Percentiles rank a stretch among this genome's conserved stretches.
These are phyloP conservation scores for Claviceps africana DNA, from an alignment of 2,329 filamentous ascomycete genomes.

Conservation along the genomic window DNA sequence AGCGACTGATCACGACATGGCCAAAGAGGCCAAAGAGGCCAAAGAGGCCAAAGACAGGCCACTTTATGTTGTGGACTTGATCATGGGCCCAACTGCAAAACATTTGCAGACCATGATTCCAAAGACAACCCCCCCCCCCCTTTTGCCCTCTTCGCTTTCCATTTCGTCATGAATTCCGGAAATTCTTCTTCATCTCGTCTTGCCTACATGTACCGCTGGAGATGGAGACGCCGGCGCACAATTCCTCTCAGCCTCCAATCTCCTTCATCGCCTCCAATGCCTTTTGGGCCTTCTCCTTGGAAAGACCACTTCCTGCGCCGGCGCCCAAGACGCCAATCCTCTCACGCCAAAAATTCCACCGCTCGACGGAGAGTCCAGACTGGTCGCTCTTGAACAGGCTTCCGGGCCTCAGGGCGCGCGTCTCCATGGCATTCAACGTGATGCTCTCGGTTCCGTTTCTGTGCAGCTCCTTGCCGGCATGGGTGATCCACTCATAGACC, in stretches of 20 bases:
- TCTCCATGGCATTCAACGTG: slow-evolving; percentile 11
- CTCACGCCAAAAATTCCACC: slow-evolving; percentile 19
- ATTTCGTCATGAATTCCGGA: no score
- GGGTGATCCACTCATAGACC: slow-evolving; percentile 16
- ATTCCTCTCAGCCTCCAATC: slow-evolving; percentile 6
- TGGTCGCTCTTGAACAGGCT: slow-evolving; percentile 9
- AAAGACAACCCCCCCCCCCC: no score
- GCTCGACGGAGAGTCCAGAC: slow-evolving; percentile 13
- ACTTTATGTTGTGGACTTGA: no score
- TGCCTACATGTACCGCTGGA: no score
- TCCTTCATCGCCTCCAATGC: slow-evolving; percentile 11
- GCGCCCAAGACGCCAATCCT: slow-evolving; percentile 13
- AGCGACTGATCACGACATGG: no score
- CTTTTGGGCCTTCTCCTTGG: slow-evolving; percentile 11
- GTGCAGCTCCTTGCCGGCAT: slow-evolving; percentile 16
- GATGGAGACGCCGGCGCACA: no score
- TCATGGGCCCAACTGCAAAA: no score
- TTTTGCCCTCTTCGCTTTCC: no score
- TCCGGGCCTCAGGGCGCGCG: slow-evolving; percentile 11
- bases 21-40: no score
- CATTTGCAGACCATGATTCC: no score
- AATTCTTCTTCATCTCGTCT: no score
- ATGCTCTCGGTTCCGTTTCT: slow-evolving; percentile 6
- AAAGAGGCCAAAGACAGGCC: no score
- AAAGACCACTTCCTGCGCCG: slow-evolving; percentile 7